These are phyloP conservation scores for Hanseniaspora nectarophila DNA, from an alignment of 805 yeast species.

Conservation along the genomic window DNA sequence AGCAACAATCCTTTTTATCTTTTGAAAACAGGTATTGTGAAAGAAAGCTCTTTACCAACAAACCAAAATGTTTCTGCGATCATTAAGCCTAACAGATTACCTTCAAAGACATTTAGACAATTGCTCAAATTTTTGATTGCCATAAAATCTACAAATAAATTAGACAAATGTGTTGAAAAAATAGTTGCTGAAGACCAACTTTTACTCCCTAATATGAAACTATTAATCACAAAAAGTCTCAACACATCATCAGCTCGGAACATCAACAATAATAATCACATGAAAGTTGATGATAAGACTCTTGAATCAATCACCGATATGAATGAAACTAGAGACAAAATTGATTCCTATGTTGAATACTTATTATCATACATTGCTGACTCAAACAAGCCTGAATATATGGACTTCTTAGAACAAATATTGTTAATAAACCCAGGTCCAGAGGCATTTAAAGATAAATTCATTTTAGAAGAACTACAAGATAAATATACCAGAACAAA, in stretches of 20 bases:
- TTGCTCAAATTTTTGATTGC: conserved; percentile 9
- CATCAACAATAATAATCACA: background rate
- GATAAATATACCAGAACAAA: background rate
- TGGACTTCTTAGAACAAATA: conserved; percentile 25
- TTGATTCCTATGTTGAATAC: conserved; percentile 32
- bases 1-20: background rate
- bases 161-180: conserved; percentile 11
- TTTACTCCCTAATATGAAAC: conserved; percentile 9
- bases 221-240: conserved; percentile 6
- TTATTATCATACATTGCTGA: conserved; percentile 39
- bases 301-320: conserved; percentile 19
- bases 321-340: conserved; percentile 23
- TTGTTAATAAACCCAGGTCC: conserved; percentile 11
- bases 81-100: conserved; percentile 3
- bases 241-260: conserved; percentile 15
- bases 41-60: background rate
- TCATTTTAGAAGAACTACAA: conserved; percentile 6
- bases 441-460: conserved; percentile 8
- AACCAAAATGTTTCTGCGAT: background rate
- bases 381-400: conserved; percentile 37
- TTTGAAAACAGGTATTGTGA: conserved; percentile 1
- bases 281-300: conserved; percentile 10
- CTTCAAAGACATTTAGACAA: conserved; percentile 2
- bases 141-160: conserved; percentile 10
- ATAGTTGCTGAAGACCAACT: conserved; percentile 11